Evolutionary conservation across 2,329 filamentous ascomycete genomes (phyloP).

Genomic region (Ceratocystis destructans): DNA sequence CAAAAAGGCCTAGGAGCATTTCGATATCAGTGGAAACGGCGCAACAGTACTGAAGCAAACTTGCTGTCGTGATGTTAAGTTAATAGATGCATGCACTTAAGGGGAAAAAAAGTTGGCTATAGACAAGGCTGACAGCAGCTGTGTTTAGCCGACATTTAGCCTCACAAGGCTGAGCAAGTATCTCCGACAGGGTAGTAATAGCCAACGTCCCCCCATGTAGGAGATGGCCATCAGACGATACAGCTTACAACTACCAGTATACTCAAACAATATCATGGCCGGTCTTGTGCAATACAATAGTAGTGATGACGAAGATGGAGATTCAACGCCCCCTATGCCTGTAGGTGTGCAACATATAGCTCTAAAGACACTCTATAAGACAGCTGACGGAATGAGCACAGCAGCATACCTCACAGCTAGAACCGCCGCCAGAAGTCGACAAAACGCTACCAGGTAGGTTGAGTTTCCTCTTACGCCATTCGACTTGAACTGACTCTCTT

Average conservation of each 20-base stretch:
- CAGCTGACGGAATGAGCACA: neutral
- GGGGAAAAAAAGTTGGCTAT: neutral
- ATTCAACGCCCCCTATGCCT: conserved; percentile 9
- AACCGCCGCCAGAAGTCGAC: neutral
- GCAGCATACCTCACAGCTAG: neutral
- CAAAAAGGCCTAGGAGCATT: neutral
- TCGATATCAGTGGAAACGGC: neutral
- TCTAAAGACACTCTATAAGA: neutral
- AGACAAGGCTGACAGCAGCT: conserved; percentile 13
- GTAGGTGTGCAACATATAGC: conserved; percentile 7
- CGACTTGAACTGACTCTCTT: neutral
- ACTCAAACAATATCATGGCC: conserved; percentile 25
- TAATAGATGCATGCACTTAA: neutral
- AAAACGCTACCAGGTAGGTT: neutral
- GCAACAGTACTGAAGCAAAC: neutral
- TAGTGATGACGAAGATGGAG: conserved; percentile 37
- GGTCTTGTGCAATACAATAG: conserved; percentile 39
- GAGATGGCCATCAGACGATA: neutral
- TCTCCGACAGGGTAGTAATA: neutral
- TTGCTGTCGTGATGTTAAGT: neutral
- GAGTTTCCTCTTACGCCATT: neutral
- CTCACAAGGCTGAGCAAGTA: conserved; percentile 7
- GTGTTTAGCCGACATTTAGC: conserved; percentile 6
- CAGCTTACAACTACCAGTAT: neutral
- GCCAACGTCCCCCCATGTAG: neutral